These are phyloP conservation scores for Zygoascus sp. DNA, from an alignment of 1,139 yeast genomes.

Conservation along the genomic window DNA sequence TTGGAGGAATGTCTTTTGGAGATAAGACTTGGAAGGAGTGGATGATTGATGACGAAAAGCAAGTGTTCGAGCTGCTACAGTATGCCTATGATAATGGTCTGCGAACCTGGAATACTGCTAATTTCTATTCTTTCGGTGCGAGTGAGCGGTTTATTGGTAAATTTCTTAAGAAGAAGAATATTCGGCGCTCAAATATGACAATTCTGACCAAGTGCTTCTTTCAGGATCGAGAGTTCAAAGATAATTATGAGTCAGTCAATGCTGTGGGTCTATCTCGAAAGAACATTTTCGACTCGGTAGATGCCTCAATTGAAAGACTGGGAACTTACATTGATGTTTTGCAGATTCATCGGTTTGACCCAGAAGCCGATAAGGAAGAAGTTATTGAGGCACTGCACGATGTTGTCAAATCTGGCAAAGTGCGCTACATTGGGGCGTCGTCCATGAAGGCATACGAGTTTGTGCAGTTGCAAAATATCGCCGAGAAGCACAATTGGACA, in stretches of 20 bases:
- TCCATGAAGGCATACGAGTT: slow-evolving; percentile 45
- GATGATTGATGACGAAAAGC: slow-evolving; percentile 46
- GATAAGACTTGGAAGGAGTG: slow-evolving; percentile 44
- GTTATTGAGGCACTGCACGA: slow-evolving; percentile 53
- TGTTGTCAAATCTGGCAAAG: slow-evolving; percentile 45
- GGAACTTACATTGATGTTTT: slow-evolving; percentile 72
- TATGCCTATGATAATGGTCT: slow-evolving; percentile 49
- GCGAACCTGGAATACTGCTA: slow-evolving; percentile 55
- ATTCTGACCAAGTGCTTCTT: slow-evolving; percentile 43
- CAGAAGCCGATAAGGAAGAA: slow-evolving; percentile 44
- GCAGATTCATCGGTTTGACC: slow-evolving; percentile 60
- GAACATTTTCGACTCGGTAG: slow-evolving; percentile 50
- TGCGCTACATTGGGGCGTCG: slow-evolving; percentile 58
- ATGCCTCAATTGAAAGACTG: slow-evolving; percentile 50
- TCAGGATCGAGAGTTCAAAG: slow-evolving; percentile 31
- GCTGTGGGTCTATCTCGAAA: slow-evolving; percentile 47
- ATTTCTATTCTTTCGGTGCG: slow-evolving; percentile 45
- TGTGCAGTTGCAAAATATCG: slow-evolving; percentile 47
- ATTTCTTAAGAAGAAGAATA: slow-evolving; percentile 41
- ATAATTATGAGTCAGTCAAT: slow-evolving; percentile 27
- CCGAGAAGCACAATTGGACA: slow-evolving; percentile 49
- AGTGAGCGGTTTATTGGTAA: slow-evolving; percentile 43
- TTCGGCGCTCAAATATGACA: slow-evolving; percentile 44
- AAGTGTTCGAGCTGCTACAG: slow-evolving; percentile 42
- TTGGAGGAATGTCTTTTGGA: slow-evolving; percentile 63